Conservation (phyloP, 768 basidiomycete genomes). For the Amanita fuliginea region DNA sequence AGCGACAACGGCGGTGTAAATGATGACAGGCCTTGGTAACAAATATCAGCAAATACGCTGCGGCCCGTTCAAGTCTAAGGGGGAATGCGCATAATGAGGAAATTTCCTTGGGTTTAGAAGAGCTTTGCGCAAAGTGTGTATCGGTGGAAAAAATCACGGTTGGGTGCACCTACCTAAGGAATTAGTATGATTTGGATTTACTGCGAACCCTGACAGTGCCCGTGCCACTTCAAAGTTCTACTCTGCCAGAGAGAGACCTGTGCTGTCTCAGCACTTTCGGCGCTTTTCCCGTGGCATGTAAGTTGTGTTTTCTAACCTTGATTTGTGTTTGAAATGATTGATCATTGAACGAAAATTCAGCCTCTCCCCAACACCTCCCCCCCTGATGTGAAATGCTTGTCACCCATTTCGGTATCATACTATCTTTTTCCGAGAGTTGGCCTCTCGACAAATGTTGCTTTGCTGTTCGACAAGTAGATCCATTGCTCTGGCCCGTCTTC, state of each 20-base stretch:
- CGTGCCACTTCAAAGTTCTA: too few species aligned
- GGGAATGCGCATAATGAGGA: background rate
- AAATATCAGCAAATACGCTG: background rate
- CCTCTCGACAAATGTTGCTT: background rate
- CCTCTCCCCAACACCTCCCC: too few species aligned
- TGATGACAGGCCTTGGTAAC: background rate
- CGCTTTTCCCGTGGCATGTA: background rate
- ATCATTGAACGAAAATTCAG: background rate
- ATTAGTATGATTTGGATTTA: too few species aligned
- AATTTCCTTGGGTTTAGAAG: too few species aligned
- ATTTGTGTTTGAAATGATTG: background rate
- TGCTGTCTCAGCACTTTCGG: too few species aligned
- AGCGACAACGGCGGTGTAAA: background rate
- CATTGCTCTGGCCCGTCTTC: background rate
- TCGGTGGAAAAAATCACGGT: too few species aligned
- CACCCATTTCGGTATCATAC: background rate
- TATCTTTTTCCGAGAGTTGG: background rate
- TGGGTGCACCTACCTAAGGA: too few species aligned
- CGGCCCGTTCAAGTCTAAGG: too few species aligned
- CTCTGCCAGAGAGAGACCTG: too few species aligned
- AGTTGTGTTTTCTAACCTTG: background rate
- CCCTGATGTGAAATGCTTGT: background rate
- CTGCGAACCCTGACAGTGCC: too few species aligned
- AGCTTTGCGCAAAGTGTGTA: too few species aligned
- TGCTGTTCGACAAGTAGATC: background rate